Evolutionary conservation across 768 basidiomycete species (phyloP).

Genomic region (Rhodosporidiobolus odoratus): DNA sequence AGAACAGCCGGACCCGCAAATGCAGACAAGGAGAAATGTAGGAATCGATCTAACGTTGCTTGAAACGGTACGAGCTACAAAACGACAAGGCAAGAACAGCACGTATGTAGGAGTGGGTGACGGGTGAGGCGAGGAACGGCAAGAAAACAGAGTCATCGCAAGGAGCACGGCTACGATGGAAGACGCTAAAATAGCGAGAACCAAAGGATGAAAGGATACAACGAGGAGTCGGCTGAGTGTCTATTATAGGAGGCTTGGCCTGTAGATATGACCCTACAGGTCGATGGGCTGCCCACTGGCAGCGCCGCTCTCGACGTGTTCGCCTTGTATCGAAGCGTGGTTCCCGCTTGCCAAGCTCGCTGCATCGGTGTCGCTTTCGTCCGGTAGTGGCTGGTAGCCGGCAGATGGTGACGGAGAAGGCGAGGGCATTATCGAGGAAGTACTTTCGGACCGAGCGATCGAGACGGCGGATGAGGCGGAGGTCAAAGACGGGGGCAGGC

Average conservation of each 20-base stretch:
- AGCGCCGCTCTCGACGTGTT: not conserved
- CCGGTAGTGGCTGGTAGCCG: constrained; percentile 25
- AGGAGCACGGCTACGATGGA: not conserved
- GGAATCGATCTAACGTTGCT: not conserved
- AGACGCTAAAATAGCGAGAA: too few relatives aligned
- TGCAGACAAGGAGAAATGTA: not conserved
- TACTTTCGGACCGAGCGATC: constrained; percentile 3
- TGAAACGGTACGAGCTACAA: not conserved
- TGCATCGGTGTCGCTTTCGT: constrained; percentile 14
- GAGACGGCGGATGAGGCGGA: not conserved
- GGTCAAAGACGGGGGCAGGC: not conserved
- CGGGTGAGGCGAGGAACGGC: not conserved
- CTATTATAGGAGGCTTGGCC: too few relatives aligned
- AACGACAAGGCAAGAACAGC: not conserved
- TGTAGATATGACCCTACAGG: too few relatives aligned
- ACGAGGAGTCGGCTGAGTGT: too few relatives aligned
- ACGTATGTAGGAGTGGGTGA: not conserved
- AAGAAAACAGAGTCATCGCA: not conserved
- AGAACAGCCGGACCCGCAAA: too few relatives aligned
- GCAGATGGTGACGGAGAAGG: constrained; percentile 1
- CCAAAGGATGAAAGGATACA: too few relatives aligned
- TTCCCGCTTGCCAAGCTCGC: not conserved
- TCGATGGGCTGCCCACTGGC: not conserved
- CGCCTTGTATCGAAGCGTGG: not conserved
- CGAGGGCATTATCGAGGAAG: not conserved